These are phyloP conservation scores for Pneumocystis sp. DNA, from an alignment of 1,139 yeast species.

Conservation along the genomic window DNA sequence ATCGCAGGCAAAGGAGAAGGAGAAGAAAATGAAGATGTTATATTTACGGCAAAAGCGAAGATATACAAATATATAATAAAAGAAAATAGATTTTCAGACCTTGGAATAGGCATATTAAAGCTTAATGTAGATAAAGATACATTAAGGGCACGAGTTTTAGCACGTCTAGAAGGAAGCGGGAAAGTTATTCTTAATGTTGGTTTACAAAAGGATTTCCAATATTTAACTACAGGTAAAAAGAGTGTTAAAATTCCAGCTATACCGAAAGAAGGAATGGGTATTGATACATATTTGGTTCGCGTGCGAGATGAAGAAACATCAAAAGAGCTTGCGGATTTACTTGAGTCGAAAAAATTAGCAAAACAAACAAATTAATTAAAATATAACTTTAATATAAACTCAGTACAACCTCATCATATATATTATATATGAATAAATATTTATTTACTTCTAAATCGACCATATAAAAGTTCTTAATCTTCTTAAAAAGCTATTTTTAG, in stretches of 20 bases:
- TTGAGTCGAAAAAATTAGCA: background rate
- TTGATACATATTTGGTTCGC: conserved; percentile 50
- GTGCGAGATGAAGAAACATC: conserved; percentile 67
- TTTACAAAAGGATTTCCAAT: conserved; percentile 10
- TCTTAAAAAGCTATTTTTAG: background rate
- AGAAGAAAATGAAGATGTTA: conserved; percentile 63
- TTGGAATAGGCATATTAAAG: conserved; percentile 78
- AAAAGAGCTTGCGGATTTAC: conserved; percentile 29
- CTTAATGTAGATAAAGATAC: conserved; percentile 48
- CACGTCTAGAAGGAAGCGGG: conserved; percentile 81
- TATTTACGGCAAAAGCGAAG: conserved; percentile 57
- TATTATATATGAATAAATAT: background rate
- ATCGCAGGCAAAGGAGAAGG: conserved; percentile 49
- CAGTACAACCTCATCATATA: background rate
- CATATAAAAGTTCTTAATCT: background rate
- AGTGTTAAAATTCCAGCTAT: conserved; percentile 44
- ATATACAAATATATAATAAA: conserved; percentile 29
- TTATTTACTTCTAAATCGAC: background rate
- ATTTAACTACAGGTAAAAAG: conserved; percentile 31
- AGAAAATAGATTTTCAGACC: conserved; percentile 36
- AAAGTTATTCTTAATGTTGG: conserved; percentile 60
- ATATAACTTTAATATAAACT: background rate
- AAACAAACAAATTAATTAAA: background rate
- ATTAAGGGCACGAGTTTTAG: conserved; percentile 51
- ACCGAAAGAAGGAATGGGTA: conserved; percentile 26